Percentiles rank a stretch among this genome's conserved stretches.
Conservation (phyloP, 2,329 filamentous ascomycete species). For the Alternaria consortialis region DNA sequence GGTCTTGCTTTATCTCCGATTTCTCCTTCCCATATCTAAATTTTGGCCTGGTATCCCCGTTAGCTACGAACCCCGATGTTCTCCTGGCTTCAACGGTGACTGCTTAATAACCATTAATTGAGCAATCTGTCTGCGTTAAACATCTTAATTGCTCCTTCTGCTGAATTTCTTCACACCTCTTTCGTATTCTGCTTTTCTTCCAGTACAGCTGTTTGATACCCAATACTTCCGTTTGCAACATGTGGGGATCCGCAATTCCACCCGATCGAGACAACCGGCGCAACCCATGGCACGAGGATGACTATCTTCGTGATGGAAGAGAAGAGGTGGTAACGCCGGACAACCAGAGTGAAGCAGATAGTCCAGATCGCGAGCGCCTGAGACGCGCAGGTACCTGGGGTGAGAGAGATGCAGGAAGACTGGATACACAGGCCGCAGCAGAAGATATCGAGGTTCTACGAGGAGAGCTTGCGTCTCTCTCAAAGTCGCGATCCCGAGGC, state of each 20-base stretch:
- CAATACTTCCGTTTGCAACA: slow-evolving; percentile 18
- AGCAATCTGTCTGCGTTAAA: background rate
- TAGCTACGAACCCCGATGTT: background rate
- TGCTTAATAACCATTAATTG: background rate
- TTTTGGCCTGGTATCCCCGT: slow-evolving; percentile 10
- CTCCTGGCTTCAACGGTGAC: background rate
- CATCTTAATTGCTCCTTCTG: background rate
- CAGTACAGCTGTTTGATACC: slow-evolving; percentile 3
- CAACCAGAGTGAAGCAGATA: slow-evolving; percentile 26
- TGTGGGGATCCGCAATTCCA: slow-evolving; percentile 34
- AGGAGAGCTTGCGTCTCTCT: slow-evolving; percentile 64
- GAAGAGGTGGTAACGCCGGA: slow-evolving; percentile 24
- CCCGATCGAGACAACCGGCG: slow-evolving; percentile 34
- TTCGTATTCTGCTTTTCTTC: background rate
- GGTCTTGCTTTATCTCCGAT: slow-evolving; percentile 24
- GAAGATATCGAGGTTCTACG: slow-evolving; percentile 68
- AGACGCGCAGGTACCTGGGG: slow-evolving; percentile 65
- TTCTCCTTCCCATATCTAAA: slow-evolving; percentile 12
- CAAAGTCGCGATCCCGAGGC: slow-evolving; percentile 51
- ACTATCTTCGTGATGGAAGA: slow-evolving; percentile 28
- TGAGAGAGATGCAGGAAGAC: slow-evolving; percentile 65
- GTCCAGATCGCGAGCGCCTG: slow-evolving; percentile 39
- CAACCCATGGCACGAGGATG: slow-evolving; percentile 49
- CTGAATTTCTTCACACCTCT: background rate
- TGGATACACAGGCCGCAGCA: slow-evolving; percentile 63